phyloP scores from a whole-genome alignment of 2,329 filamentous ascomycete genomes.

The Nemania abortiva region DNA sequence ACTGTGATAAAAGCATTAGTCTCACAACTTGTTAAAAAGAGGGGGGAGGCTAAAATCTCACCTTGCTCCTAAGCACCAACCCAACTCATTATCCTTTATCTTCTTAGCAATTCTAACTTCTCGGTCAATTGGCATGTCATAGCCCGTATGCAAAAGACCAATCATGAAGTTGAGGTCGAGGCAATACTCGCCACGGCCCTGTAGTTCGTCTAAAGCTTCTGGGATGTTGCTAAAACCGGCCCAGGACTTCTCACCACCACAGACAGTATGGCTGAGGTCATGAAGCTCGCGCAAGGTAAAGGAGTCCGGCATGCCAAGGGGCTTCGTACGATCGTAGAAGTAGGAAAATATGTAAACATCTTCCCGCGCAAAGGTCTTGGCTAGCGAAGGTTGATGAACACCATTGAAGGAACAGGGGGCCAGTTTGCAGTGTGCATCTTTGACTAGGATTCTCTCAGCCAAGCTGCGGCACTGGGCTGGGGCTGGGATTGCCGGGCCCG shows the following conservation, averaged over 20 bases:
- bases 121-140: constrained; percentile 96
- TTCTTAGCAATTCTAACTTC: constrained; percentile 99
- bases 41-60: constrained; percentile 59
- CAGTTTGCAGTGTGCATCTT: constrained; percentile 83
- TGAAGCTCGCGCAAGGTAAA: constrained; percentile 93
- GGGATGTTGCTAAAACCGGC: constrained; percentile 81
- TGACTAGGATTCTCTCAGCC: constrained; percentile 90
- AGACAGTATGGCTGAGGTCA: constrained; percentile 86
- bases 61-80: constrained; percentile 98
- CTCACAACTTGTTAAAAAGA: constrained; percentile 14
- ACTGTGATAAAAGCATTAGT: constrained; percentile 64
- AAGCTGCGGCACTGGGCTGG: constrained; percentile 90
- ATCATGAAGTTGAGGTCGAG: constrained; percentile 98
- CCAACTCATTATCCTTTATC: constrained; percentile 95
- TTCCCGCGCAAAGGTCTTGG: constrained; percentile 91
- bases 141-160: constrained; percentile 90
- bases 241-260: constrained; percentile 82
- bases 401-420: constrained; percentile 99
- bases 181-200: constrained; percentile 88
- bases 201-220: constrained; percentile 82
- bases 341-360: constrained; percentile 98
- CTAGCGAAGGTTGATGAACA: constrained; percentile 90
- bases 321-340: constrained; percentile 95
- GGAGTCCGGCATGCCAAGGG: constrained; percentile 97
- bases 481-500: constrained; percentile 79